Conservation (phyloP, 1,139 yeast genomes). For the Kurtzmaniella quercitrusa region DNA sequence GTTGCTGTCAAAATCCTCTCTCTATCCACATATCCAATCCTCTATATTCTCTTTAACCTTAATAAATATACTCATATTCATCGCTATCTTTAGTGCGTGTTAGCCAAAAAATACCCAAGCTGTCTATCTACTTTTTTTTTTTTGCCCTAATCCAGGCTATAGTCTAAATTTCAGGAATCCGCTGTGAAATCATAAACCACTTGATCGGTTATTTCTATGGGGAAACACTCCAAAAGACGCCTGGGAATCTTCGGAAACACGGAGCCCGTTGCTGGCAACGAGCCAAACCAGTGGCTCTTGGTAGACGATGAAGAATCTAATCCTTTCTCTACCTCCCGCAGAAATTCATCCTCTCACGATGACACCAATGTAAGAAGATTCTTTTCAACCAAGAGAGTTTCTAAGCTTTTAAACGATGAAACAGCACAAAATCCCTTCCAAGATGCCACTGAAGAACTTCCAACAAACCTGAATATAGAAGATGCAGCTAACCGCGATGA, state of each 20-base stretch:
- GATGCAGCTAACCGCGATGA: slow-evolving; percentile 29
- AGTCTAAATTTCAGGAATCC: background rate
- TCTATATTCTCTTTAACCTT: too few species aligned
- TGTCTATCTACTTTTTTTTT: background rate
- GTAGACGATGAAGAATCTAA: background rate
- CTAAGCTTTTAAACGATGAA: background rate
- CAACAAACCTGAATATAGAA: slow-evolving; percentile 13
- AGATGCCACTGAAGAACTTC: background rate
- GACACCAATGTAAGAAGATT: background rate
- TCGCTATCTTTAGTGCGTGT: background rate
- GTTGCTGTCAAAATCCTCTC: too few species aligned
- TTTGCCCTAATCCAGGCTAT: background rate
- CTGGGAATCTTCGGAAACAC: background rate
- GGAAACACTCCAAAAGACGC: slow-evolving; percentile 1
- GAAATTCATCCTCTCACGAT: background rate
- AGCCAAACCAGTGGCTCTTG: background rate
- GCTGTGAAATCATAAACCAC: background rate
- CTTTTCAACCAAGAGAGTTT: background rate
- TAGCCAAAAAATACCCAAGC: background rate
- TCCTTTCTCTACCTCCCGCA: background rate
- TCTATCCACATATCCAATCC: too few species aligned
- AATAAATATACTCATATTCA: too few species aligned
- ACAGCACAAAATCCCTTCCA: background rate
- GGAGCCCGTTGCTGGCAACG: background rate
- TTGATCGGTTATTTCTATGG: background rate